Base-by-base conservation (phyloP, 1,139 yeast species). In the Saccharomyces hybrid region DNA sequence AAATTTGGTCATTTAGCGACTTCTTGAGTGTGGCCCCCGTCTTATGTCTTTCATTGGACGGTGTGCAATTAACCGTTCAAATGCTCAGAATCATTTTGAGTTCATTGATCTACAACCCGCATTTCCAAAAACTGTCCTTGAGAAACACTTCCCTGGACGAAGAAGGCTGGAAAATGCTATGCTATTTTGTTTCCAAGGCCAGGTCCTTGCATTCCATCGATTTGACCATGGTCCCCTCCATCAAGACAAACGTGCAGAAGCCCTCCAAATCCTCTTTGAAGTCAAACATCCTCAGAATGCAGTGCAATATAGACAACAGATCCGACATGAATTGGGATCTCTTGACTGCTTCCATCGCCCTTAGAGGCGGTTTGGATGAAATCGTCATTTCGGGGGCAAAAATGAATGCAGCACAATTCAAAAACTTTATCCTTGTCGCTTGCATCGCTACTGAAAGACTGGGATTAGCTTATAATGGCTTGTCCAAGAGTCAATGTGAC, bases 251-350 rank as follows among this genome's bases (percentile, higher is more conserved):
- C 62, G 78, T 81, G 1, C 80, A 82, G 63, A 82, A 78, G 64
- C 71, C 77, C 27, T 74, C 76, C 7, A 70, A 72, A 52, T 56
- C 70, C 1, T 61, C 70, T 0, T 51, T 61, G 48, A 59, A 42
- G 23, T 29, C 48, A 23, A 50, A 29, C n/a, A 13, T 31, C 11
- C 76, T 7, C 65, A 73, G 90, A 63, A 86, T 85, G 95, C 65
- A 66, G 16, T 77, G 84, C 59, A 81, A 82, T 60, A 67, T 71
- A 55, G 79, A 79, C 16, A 78, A 83, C 53, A 73, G 95, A 61
- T 76, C 83, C 7, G 91, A 85, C 56, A 82, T 83, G 84, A 87
- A 86, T 64, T 86, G 95, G 95, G 59, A 83, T 26, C 69, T 85
- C 48, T 74, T 86, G 58, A 82, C 84, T 3, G 91, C 90, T 1